A percentile compares a stretch with the other conserved stretches of the same genome.
Evolutionary conservation across 78 protist genomes (phyloP).

Genomic region (Guillardia theta): DNA sequence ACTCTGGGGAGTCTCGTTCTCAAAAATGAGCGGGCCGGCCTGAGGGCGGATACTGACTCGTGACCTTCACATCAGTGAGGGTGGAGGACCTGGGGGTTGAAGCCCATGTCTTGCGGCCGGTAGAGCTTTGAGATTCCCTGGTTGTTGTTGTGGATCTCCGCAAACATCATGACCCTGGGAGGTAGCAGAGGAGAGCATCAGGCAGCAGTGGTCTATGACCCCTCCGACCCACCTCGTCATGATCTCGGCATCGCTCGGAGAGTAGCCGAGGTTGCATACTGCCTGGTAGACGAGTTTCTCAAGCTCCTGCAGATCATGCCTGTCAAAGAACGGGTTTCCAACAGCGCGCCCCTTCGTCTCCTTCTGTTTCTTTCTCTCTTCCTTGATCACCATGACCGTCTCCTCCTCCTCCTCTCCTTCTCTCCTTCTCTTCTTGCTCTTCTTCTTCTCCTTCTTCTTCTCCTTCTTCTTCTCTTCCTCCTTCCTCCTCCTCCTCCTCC

Average conservation of each 20-base stretch:
- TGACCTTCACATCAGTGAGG: background rate
- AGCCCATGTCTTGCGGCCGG: slow-evolving; percentile 36
- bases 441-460: too few species aligned
- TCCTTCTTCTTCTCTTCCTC: too few species aligned
- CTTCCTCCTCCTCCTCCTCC: too few species aligned
- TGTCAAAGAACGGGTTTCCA: too few species aligned
- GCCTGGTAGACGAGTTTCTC: background rate
- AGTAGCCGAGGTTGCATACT: background rate
- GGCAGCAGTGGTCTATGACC: background rate
- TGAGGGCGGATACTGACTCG: background rate
- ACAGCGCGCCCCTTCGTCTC: too few species aligned
- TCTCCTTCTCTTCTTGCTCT: too few species aligned
- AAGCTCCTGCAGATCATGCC: background rate
- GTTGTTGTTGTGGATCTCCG: slow-evolving; percentile 23
- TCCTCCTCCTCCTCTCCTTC: too few species aligned
- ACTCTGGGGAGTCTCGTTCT: background rate
- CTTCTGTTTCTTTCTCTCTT: too few species aligned
- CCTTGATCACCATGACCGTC: too few species aligned
- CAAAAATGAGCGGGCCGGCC: background rate
- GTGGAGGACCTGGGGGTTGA: background rate
- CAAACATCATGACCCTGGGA: background rate
- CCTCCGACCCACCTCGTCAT: background rate
- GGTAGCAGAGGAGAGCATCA: background rate
- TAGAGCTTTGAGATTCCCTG: slow-evolving; percentile 14
- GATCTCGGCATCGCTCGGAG: background rate